Evolutionary conservation across 441 rosid genomes (phyloP).

Genomic region (Melastoma candidum): DNA sequence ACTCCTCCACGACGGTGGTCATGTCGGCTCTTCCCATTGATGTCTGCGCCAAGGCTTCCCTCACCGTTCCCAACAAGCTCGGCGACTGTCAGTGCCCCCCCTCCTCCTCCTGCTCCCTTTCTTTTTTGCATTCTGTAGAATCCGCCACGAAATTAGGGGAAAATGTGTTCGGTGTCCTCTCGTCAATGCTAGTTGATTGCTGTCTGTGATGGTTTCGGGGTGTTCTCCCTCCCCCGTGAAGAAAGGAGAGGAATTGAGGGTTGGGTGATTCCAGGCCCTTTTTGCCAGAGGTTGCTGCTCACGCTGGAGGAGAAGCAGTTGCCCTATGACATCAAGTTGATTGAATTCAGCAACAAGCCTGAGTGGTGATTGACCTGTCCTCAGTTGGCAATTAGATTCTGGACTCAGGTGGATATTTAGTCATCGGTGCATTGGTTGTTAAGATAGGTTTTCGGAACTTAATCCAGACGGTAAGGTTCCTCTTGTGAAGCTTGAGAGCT

Average conservation of each 20-base stretch:
- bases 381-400: neutral
- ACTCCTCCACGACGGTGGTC: conserved; percentile 19
- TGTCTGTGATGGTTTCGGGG: no score
- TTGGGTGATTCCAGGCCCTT: conserved; percentile 40
- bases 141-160: no score
- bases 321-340: conserved; percentile 75
- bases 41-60: conserved; percentile 79
- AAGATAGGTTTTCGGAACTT: conserved; percentile 60
- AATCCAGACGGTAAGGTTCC: conserved; percentile 93
- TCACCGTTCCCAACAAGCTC: conserved; percentile 49
- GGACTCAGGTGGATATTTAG: neutral
- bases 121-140: no score
- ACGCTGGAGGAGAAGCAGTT: conserved; percentile 89
- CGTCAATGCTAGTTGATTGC: no score
- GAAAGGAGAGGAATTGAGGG: neutral
- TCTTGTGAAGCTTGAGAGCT: conserved; percentile 64
- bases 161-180: no score
- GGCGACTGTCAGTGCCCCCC: conserved; percentile 63
- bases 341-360: conserved; percentile 75
- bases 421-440: neutral
- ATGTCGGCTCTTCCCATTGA: conserved; percentile 46
- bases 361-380: conserved; percentile 49
- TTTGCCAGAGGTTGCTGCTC: conserved; percentile 78
- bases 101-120: conserved; percentile 6
- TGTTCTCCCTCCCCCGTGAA: no score